Percentiles rank a stretch among this genome's conserved stretches.
Evolutionary conservation across 495 filamentous ascomycete genomes (phyloP).

Genomic region (Xylaria castorea): DNA sequence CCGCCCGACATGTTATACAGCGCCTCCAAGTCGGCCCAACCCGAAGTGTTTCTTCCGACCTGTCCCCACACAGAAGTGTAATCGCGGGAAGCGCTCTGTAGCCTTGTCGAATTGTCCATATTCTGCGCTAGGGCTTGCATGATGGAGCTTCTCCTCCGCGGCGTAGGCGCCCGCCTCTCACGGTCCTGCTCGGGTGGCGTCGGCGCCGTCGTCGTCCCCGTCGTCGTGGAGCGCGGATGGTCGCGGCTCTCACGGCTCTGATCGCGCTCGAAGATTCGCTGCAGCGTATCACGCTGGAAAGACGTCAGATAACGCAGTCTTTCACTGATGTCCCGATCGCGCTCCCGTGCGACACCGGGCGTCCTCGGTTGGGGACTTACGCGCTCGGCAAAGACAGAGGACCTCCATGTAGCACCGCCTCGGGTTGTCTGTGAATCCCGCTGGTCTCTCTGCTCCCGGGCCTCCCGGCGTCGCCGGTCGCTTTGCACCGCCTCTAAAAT

Average conservation of each 20-base stretch:
- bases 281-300: conserved; percentile 36
- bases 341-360: conserved; percentile 19
- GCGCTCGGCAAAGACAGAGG: conserved; percentile 34
- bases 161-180: conserved; percentile 35
- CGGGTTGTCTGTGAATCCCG: conserved; percentile 33
- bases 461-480: conserved; percentile 52
- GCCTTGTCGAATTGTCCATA: conserved; percentile 30
- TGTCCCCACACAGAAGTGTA: conserved; percentile 28
- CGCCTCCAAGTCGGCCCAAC: conserved; percentile 45
- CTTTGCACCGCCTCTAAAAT: conserved; percentile 57
- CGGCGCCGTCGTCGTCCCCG: conserved; percentile 21
- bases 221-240: conserved; percentile 28
- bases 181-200: conserved; percentile 37
- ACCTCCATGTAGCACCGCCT: conserved; percentile 30
- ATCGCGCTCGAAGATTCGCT: conserved; percentile 39
- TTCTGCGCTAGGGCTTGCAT: conserved; percentile 38
- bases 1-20: conserved; percentile 41
- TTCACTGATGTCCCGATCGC: conserved; percentile 26
- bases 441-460: conserved; percentile 38
- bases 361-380: conserved; percentile 33
- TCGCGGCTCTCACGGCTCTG: conserved; percentile 34
- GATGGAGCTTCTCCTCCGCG: conserved; percentile 34
- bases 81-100: conserved; percentile 33
- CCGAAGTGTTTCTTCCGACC: conserved; percentile 29
- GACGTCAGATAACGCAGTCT: conserved; percentile 28